Conservation (phyloP, 345 rosid species). For the Syzygium jambos region DNA sequence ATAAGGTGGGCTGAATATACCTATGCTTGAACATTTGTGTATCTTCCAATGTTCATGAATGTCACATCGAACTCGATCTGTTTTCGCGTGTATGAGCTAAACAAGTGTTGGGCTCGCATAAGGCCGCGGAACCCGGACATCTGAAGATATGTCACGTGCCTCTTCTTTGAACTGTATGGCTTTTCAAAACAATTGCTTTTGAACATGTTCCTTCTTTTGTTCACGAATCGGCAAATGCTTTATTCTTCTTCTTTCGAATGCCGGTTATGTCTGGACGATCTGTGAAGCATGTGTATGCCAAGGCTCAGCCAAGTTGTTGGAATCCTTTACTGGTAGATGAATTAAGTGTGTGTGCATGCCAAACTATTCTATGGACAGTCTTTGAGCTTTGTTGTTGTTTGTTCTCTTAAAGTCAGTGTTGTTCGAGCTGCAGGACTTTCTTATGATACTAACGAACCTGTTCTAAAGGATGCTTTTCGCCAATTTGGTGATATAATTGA, state of each 20-base stretch:
- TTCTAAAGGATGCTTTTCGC: conserved; percentile 38
- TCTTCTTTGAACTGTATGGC: neutral
- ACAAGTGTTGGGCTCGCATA: neutral
- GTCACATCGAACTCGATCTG: neutral
- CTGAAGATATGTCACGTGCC: neutral
- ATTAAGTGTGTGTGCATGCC: neutral
- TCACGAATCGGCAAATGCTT: neutral
- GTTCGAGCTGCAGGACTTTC: conserved; percentile 41
- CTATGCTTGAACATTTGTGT: neutral
- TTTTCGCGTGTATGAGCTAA: neutral
- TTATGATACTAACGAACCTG: conserved; percentile 60
- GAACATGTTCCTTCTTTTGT: neutral
- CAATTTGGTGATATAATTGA: conserved; percentile 42
- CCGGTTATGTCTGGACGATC: neutral
- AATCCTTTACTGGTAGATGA: neutral
- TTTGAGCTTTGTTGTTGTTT: neutral
- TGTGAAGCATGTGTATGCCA: neutral
- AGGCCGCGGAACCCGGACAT: neutral
- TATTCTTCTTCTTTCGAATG: neutral
- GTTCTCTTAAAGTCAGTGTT: neutral
- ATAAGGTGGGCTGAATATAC: neutral
- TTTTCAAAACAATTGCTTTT: neutral
- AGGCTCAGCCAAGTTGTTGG: neutral
- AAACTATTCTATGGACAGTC: neutral
- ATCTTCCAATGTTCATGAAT: neutral